Percentiles rank a stretch among this genome's conserved stretches.
phyloP scores from a whole-genome alignment of 1,284 basidiomycete genomes.

The Ganoderma leucocontextum region DNA sequence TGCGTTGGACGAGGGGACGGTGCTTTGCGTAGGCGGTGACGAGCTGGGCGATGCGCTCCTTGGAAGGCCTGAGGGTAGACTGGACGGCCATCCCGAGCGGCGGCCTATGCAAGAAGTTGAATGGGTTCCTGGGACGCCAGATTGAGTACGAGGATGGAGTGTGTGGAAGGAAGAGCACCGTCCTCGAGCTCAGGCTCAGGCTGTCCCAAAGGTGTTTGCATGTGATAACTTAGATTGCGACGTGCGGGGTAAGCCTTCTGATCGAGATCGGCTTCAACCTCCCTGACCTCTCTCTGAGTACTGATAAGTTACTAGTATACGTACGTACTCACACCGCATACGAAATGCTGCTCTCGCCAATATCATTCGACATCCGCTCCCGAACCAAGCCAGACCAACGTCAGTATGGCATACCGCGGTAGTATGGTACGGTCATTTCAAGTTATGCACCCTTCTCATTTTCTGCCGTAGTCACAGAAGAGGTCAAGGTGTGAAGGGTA shows the following conservation, averaged over 20 bases:
- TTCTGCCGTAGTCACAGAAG: too few species aligned
- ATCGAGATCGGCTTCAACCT: conserved; percentile 7
- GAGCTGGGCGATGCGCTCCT: conserved; percentile 49
- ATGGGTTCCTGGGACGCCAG: neutral
- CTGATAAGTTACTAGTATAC: too few species aligned
- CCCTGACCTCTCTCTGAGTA: neutral
- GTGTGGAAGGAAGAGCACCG: neutral
- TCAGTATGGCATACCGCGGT: too few species aligned
- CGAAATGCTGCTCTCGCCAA: neutral
- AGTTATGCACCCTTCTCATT: neutral
- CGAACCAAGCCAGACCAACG: neutral
- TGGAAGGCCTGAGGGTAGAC: conserved; percentile 39
- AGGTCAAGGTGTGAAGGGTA: neutral
- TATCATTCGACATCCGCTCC: neutral
- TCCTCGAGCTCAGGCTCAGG: neutral
- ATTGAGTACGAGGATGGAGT: neutral
- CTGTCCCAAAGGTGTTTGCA: neutral
- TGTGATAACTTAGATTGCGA: conserved; percentile 19
- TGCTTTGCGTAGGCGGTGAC: conserved; percentile 64
- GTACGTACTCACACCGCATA: too few species aligned
- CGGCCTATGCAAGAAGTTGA: neutral
- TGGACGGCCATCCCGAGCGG: conserved; percentile 39
- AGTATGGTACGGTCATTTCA: too few species aligned
- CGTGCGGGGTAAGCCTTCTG: conserved; percentile 4
- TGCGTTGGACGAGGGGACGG: conserved; percentile 74